Evolutionary conservation across 2,329 filamentous ascomycete genomes (phyloP), one percentile per base, ranked within the genome.

Genomic region (Mycosphaerella sp.): DNA sequence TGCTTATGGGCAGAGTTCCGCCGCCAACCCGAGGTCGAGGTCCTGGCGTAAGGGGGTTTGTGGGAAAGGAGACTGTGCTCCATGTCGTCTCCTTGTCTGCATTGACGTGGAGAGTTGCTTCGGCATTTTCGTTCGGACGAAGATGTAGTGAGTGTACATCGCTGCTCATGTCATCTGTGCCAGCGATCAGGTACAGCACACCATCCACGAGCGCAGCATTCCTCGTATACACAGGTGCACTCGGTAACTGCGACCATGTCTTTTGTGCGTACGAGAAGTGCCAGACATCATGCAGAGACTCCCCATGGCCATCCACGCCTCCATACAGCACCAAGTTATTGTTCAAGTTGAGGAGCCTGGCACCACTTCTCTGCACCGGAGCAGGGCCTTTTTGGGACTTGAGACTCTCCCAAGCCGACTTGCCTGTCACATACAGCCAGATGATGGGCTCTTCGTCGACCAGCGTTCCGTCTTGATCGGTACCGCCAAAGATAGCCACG

Each of bases 31-130:
- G 64, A 14, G 70, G 67, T 14, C 65, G 62, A 2, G 72, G 72
- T 1, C 71, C 71, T n/a, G 71, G 68, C 1, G 68, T 67, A 10
- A 73, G 56, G 2, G 71, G 71, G 41, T 73, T 73, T 2, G 70
- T 71, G 1, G 71, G 70, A 48, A 73, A 72, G 0, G 66, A 63
- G 18, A 69, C 65, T 2, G 67, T 70, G 6, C 69, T 62, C 72
- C 72, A 74, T 14, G 62, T 57, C 44, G 55, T 65, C 52, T 56
- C 66, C 58, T 42, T 67, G 55, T 41, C 42, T 34, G 53, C 27
- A 8, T 27, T 49, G 36, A 54, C 30, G 34, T 53, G 17, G 30
- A 62, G 37, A 25, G 50, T 49, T 37, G 41, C 45, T 12, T 49
- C 45, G 28, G 45, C 45, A 4, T 49, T 41, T 6, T 49, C 45